Percentiles rank a stretch among this genome's conserved stretches.
Conservation (phyloP, 768 basidiomycete genomes). For the Boletus sp. region DNA sequence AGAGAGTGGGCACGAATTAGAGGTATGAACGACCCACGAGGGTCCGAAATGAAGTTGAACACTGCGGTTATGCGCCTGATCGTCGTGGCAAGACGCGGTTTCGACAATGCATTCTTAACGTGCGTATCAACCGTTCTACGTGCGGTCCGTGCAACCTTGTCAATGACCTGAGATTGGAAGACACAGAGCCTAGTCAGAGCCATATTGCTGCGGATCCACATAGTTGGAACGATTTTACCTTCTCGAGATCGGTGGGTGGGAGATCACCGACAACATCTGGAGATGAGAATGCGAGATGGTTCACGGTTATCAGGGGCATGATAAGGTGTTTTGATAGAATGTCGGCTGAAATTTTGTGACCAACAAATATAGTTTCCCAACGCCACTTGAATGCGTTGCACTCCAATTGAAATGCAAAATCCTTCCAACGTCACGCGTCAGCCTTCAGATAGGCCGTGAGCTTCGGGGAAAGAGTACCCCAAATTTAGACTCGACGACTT, state of each 20-base stretch:
- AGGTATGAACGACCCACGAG: slow-evolving; percentile 49
- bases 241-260: slow-evolving; percentile 59
- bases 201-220: neutral
- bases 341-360: slow-evolving; percentile 64
- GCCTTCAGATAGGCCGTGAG: slow-evolving; percentile 6
- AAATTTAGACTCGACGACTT: slow-evolving; percentile 56
- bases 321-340: slow-evolving; percentile 78
- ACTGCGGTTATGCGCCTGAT: slow-evolving; percentile 71
- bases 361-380: slow-evolving; percentile 72
- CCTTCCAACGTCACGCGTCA: slow-evolving; percentile 41
- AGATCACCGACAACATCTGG: slow-evolving; percentile 56
- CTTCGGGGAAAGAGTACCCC: slow-evolving; percentile 41
- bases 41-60: slow-evolving; percentile 62
- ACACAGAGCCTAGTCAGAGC: slow-evolving; percentile 5
- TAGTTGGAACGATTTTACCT: slow-evolving; percentile 39
- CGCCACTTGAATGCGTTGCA: slow-evolving; percentile 67
- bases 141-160: slow-evolving; percentile 68
- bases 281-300: slow-evolving; percentile 65
- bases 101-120: slow-evolving; percentile 67
- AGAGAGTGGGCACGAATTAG: neutral
- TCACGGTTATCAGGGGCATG: slow-evolving; percentile 69
- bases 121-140: slow-evolving; percentile 69
- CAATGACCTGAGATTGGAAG: slow-evolving; percentile 49
- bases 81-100: slow-evolving; percentile 64
- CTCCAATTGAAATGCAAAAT: slow-evolving; percentile 62